Base-by-base conservation (phyloP, 495 filamentous ascomycete genomes). In the Hypoxylon subgilvum region DNA sequence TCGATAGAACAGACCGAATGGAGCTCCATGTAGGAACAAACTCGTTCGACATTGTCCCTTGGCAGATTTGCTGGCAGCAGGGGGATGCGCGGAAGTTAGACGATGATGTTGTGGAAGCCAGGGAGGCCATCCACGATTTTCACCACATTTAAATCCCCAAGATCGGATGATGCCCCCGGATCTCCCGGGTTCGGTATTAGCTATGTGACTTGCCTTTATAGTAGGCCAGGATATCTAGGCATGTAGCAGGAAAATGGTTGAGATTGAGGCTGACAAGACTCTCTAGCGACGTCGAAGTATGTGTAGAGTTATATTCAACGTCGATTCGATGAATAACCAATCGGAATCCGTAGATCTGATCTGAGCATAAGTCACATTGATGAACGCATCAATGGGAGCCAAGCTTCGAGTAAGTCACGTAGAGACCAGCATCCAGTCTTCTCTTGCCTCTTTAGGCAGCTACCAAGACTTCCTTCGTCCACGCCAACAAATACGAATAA, bases 391-490 rank as follows among this genome's bases (percentile, higher is more conserved):
- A 41, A 55, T 52, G 56, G 41, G 22, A 38, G 62, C 56, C 55
- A 60, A 56, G 61, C 22, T 40, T 32, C 30, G 50, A 47, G 23
- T 48, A 47, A 30, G 46, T 61, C 30, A 40, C 34, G 39, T 41
- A 12, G 13, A 30, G 49, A 44, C 38, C n/a, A 32, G 9, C 39
- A 19, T 44, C 14, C 22, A 44, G 43, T 35, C 22, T 56, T 46
- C 50, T 56, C 51, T 65, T 65, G 62, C 62, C 62, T 51, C 28
- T 47, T 61, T 48, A 65, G 62, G 62, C 55, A 65, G 61, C 46
- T 65, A 56, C 39, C 55, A 65, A 60, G 31, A n/a, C 32, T 39
- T 16, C 17, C 31, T 34, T 52, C 23, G 19, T 28, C 22, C 23
- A 31, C 22, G 16, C 42, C 59, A 57, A 43, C 53, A 60, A 51